Base-by-base conservation (phyloP, 768 basidiomycete species). In the Tremella yokohamensis region DNA sequence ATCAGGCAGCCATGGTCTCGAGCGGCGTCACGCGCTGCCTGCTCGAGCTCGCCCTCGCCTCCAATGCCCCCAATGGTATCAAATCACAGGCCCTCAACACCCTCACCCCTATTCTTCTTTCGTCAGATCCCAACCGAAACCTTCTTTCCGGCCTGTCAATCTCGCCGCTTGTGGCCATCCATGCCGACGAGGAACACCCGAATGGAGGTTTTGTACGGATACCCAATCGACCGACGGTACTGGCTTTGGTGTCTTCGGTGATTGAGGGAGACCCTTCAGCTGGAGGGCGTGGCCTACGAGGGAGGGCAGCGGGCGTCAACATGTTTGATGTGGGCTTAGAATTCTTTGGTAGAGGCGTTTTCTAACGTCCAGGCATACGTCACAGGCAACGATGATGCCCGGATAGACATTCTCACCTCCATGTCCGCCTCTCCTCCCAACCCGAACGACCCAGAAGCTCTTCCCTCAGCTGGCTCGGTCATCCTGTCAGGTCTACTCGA, bases 231-330 rank as follows among this genome's bases (percentile, higher is more conserved):
- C 86, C 89, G 2, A 88, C 89, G 0, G 81, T 94, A 4, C 87
- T 92, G 59, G 87, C 84, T 0, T 81, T 96, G 11, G 84, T 94
- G 0, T 86, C 89, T 60, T 81, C 90, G 15, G 84, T 85, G 11
- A 79, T 97, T 39, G 86, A 94, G 56, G 94, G 93, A 1, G 93
- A 96, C 78, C 88, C 89, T 73, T 84, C 87, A 65, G 84, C 86
- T n/a, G 70, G 79, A 20, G 85, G 84, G 69, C 24, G 87, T 86
- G 50, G 85, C 81, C 13, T 80, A 89, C 51, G 88, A 87, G 68
- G 76, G 25, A 81, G 94, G 40, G 84, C 83, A 2, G 86, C 87
- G 0, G 91, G 90, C 1, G 83, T 87, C 8, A 80, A 79, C 45
- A 84, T 92, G 42, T 94, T 97, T 70, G 90, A 93, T 80, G 90